Percentiles rank a stretch among this genome's conserved stretches.
These are phyloP conservation scores for Nicotiana paniculata DNA, from an alignment of 257 asterid genomes.

Conservation along the genomic window DNA sequence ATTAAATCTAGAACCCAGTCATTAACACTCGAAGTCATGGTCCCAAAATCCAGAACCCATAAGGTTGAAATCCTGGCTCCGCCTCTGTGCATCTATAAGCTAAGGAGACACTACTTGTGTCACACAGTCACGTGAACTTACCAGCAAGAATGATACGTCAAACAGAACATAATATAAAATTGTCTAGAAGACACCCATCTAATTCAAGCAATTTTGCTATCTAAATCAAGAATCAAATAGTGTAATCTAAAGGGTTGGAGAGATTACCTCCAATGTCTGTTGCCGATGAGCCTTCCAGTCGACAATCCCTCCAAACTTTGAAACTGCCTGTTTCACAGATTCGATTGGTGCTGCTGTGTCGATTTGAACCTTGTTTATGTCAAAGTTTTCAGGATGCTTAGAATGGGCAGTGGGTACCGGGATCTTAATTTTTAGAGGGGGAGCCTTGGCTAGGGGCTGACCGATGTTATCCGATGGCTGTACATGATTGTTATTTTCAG, in stretches of 20 bases:
- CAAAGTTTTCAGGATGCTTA: conserved; percentile 20
- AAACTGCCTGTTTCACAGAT: conserved; percentile 81
- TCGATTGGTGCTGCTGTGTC: conserved; percentile 71
- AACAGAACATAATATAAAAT: not conserved
- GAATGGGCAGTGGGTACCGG: conserved; percentile 18
- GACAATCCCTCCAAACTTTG: conserved; percentile 76
- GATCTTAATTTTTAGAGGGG: conserved; percentile 11
- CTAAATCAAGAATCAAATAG: not conserved
- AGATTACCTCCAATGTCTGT: conserved; percentile 57
- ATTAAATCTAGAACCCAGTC: too few relatives aligned
- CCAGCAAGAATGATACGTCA: not conserved
- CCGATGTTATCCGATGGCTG: not conserved
- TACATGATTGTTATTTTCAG: not conserved
- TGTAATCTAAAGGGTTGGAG: not conserved
- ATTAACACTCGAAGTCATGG: too few relatives aligned
- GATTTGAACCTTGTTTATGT: conserved; percentile 34
- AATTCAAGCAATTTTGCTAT: too few relatives aligned
- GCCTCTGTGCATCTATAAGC: not conserved
- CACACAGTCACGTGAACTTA: not conserved
- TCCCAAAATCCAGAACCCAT: too few relatives aligned
- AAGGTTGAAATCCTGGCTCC: too few relatives aligned
- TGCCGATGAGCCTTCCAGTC: conserved; percentile 84
- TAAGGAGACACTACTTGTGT: not conserved
- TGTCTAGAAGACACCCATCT: too few relatives aligned
- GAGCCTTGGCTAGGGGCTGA: conserved; percentile 20